Percentiles rank a stretch among this genome's conserved stretches.
These are phyloP conservation scores for Rhodotorula glutinis DNA, from an alignment of 1,284 basidiomycete genomes.

Conservation along the genomic window DNA sequence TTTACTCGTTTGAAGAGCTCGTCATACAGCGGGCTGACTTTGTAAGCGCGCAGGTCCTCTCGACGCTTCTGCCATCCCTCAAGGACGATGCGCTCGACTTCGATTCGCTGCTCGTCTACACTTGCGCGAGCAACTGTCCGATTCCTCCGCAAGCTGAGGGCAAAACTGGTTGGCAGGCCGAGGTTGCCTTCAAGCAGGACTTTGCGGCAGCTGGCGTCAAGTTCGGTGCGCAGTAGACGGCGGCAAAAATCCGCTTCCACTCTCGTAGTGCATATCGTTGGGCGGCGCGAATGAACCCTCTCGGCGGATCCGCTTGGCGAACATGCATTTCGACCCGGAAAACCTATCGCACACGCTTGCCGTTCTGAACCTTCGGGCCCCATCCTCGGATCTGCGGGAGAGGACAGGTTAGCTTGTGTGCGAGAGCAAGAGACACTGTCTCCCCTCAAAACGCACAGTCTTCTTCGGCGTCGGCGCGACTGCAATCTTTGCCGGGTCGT, in stretches of 20 bases:
- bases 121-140: slow-evolving; percentile 30
- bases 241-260: no score
- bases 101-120: slow-evolving; percentile 38
- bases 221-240: slow-evolving; percentile 15
- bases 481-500: slow-evolving; percentile 21
- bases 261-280: no score
- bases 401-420: background rate
- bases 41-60: slow-evolving; percentile 23
- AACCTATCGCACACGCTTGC: slow-evolving; percentile 26
- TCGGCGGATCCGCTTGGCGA: no score
- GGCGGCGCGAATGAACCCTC: no score
- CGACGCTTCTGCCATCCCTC: slow-evolving; percentile 30
- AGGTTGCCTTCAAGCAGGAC: slow-evolving; percentile 29
- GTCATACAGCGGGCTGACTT: rapidly evolving
- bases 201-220: slow-evolving; percentile 32
- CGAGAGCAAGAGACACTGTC: background rate
- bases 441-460: background rate
- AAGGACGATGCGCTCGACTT: slow-evolving; percentile 31
- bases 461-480: slow-evolving; percentile 25
- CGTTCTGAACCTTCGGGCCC: slow-evolving; percentile 33
- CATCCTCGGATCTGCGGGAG: slow-evolving; percentile 23
- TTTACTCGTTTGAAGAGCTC: background rate
- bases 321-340: background rate
- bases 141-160: slow-evolving; percentile 17
- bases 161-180: slow-evolving; percentile 30